Base-by-base conservation (phyloP, 805 yeast genomes). In the Kluyveromyces siamensis region DNA sequence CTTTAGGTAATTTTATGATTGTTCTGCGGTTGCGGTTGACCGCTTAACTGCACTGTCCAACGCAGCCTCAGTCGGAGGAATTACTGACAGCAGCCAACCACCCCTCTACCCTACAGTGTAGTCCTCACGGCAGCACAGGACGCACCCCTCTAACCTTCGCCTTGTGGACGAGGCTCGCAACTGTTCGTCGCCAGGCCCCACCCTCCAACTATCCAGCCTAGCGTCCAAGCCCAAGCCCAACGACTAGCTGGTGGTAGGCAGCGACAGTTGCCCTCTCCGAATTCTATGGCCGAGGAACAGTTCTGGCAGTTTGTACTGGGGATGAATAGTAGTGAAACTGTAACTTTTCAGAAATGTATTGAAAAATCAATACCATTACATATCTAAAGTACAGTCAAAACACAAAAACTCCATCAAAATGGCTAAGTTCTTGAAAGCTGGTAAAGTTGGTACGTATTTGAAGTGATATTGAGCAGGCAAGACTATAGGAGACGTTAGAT, bases 351-450 rank as follows among this genome's bases (percentile, higher is more conserved):
- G 18, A 37, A 37, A 16, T 3, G 40, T n/a, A 37, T 37, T 16
- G 25, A 37, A 37, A 37, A 37, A 37, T 37, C 17, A n/a, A 37
- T 37, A 13, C 21, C 8, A 37, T n/a, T 30, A 43, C 25, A 40
- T 4, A 40, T 18, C 17, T 25, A 17, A 21, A n/a, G n/a, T 43
- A 6, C 38, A 30, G 36, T 19, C 44, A 48, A 53, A 52, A 48
- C 55, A 56, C 48, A 59, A 47, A 59, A 49, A 33, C 44, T 40
- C 50, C 52, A 57, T 54, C 60, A 59, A 70, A 77, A 90, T 89
- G 96, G 96, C 96, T 80, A 93, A 93, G 80, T 91, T 93, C 85
- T 84, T 93, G 79, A 93, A 91, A 82, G 87, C 98, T 75, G 97
- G 97, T 83, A 89, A 86, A 86, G 98, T 91, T 84, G 97, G 70